Evolutionary conservation across 805 yeast genomes (phyloP).

Genomic region (Middelhovenomyces tepae): DNA sequence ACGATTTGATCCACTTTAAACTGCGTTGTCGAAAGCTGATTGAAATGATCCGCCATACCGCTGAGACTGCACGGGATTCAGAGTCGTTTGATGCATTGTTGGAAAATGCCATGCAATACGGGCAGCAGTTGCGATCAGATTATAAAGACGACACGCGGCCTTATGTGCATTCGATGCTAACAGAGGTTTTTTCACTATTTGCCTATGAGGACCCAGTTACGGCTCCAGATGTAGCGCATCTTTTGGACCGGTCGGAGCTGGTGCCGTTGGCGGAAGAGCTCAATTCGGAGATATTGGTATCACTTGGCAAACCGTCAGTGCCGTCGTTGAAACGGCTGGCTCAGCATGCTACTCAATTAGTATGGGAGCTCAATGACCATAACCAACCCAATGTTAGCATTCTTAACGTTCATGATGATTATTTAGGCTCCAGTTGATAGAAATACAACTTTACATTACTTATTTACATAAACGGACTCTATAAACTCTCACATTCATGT

Average conservation of each 20-base stretch:
- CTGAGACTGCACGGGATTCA: slow-evolving; percentile 3
- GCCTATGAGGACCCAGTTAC: slow-evolving; percentile 43
- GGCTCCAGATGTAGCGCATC: slow-evolving; percentile 29
- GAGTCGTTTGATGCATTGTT: slow-evolving; percentile 18
- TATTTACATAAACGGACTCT: too few species aligned
- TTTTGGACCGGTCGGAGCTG: slow-evolving; percentile 31
- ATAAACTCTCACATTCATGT: slow-evolving; percentile 26
- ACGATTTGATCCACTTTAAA: slow-evolving; percentile 32
- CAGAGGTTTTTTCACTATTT: slow-evolving; percentile 41
- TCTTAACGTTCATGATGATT: slow-evolving; percentile 1
- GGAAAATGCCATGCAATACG: slow-evolving; percentile 32
- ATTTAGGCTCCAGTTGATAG: too few species aligned
- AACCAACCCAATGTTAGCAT: slow-evolving; percentile 5
- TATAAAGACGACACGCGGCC: slow-evolving; percentile 26
- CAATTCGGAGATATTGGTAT: slow-evolving; percentile 35
- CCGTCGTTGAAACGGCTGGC: slow-evolving; percentile 38
- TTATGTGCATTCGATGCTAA: slow-evolving; percentile 31
- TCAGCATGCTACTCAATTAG: slow-evolving; percentile 32
- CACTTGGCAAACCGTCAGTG: slow-evolving; percentile 35
- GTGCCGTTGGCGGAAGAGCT: slow-evolving; percentile 34
- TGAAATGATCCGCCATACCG: slow-evolving; percentile 27
- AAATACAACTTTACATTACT: too few species aligned
- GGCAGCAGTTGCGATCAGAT: slow-evolving; percentile 30
- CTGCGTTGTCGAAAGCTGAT: slow-evolving; percentile 38
- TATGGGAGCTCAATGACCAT: slow-evolving; percentile 27